These are phyloP conservation scores for Daldinia grandis DNA, from an alignment of 495 filamentous ascomycete species.

Conservation along the genomic window DNA sequence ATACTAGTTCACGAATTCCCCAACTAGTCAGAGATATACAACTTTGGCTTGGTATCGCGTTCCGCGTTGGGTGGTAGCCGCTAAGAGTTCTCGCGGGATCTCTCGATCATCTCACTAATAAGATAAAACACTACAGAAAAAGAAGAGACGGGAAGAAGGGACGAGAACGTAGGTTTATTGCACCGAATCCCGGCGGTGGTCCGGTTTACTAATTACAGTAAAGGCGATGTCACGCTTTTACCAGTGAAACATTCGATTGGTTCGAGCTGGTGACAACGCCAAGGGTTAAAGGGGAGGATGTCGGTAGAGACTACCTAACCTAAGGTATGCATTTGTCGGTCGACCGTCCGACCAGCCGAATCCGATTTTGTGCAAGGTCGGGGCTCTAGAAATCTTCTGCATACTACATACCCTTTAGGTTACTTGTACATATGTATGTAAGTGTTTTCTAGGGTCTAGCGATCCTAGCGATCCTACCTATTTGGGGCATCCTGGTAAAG, in stretches of 20 bases:
- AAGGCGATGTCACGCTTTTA: constrained; percentile 29
- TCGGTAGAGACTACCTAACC: not conserved
- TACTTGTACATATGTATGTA: too few species aligned
- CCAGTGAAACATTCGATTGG: constrained; percentile 35
- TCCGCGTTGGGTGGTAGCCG: not conserved
- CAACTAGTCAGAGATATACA: not conserved
- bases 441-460: not conserved
- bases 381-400: not conserved
- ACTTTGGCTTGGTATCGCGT: constrained; percentile 1
- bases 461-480: constrained; percentile 1
- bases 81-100: constrained; percentile 10
- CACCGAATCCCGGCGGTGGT: constrained; percentile 18
- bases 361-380: constrained; percentile 8
- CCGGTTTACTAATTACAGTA: constrained; percentile 10
- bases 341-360: constrained; percentile 16
- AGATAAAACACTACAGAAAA: constrained; percentile 24
- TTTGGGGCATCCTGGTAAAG: not conserved
- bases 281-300: not conserved
- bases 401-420: not conserved
- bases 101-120: constrained; percentile 17
- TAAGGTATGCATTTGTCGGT: not conserved
- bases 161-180: constrained; percentile 15
- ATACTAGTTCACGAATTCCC: not conserved
- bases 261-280: not conserved
- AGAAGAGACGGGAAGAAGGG: constrained; percentile 17